Evolutionary conservation across 2,329 filamentous ascomycete genomes (phyloP).

Genomic region (Neoscytalidium dimidiatum): DNA sequence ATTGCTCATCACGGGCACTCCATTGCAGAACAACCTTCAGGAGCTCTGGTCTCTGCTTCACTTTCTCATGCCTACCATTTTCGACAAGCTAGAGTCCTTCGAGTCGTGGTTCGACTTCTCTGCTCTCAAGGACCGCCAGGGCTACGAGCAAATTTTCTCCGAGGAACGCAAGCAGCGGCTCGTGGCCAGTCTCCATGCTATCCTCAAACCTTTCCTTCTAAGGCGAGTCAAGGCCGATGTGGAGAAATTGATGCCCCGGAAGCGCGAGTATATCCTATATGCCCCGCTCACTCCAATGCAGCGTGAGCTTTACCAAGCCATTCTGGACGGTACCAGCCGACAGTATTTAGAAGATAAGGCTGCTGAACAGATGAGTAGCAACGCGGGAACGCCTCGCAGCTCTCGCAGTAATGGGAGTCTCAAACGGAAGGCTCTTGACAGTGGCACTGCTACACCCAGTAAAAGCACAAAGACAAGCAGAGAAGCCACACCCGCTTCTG

Average conservation of each 20-base stretch:
- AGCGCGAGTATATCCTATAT: conserved; percentile 93
- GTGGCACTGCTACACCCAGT: conserved; percentile 49
- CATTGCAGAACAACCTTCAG: conserved; percentile 90
- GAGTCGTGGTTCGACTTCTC: conserved; percentile 98
- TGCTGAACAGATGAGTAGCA: conserved; percentile 58
- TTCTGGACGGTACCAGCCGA: conserved; percentile 57
- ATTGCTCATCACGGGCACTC: conserved; percentile 90
- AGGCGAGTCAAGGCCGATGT: conserved; percentile 92
- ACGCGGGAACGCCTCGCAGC: conserved; percentile 52
- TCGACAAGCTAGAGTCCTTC: conserved; percentile 90
- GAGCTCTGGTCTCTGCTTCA: conserved; percentile 95
- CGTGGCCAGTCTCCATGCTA: conserved; percentile 86
- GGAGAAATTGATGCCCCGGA: conserved; percentile 86
- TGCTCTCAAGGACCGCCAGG: conserved; percentile 80
- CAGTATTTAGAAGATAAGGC: conserved; percentile 74
- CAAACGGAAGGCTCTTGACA: conserved; percentile 57
- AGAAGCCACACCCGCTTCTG: conserved; percentile 69
- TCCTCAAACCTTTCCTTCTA: conserved; percentile 87
- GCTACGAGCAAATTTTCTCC: conserved; percentile 75
- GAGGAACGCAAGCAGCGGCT: conserved; percentile 76
- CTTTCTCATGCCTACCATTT: conserved; percentile 89
- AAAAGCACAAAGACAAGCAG: conserved; percentile 79
- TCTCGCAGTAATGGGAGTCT: conserved; percentile 46
- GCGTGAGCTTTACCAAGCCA: conserved; percentile 85
- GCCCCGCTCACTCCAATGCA: conserved; percentile 90